These are phyloP conservation scores for Rhodomyrtus tomentosa DNA, from an alignment of 345 rosid species.

Conservation along the genomic window DNA sequence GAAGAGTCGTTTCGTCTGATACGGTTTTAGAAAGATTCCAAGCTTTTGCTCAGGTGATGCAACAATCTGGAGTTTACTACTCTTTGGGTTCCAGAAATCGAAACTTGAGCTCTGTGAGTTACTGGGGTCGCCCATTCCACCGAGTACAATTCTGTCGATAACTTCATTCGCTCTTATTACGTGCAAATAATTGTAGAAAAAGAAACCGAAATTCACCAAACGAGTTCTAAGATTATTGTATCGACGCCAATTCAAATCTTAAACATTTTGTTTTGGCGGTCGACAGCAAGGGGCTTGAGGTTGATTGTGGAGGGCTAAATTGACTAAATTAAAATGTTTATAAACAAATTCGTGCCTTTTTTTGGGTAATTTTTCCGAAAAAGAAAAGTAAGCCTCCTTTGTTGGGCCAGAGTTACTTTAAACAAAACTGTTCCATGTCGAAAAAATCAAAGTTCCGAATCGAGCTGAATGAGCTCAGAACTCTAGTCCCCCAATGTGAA, in stretches of 20 bases:
- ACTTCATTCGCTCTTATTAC: not conserved
- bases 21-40: not conserved
- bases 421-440: not conserved
- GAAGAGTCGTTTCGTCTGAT: not conserved
- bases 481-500: too few relatives aligned
- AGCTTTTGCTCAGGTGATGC: not conserved
- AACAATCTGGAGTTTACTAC: not conserved
- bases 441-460: not conserved
- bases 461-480: too few relatives aligned
- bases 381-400: not conserved
- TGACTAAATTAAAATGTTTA: too few relatives aligned
- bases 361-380: too few relatives aligned
- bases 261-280: not conserved
- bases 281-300: too few relatives aligned
- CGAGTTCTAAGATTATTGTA: not conserved
- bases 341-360: too few relatives aligned
- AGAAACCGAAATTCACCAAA: not conserved
- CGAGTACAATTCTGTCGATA: not conserved
- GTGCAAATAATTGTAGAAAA: not conserved
- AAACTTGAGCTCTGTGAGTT: not conserved
- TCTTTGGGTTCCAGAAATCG: not conserved
- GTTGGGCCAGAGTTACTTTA: not conserved
- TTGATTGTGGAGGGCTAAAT: rapidly evolving
- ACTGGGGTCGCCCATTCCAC: not conserved
- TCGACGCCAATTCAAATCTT: rapidly evolving